Percentiles rank a stretch among this genome's conserved stretches.
These are phyloP conservation scores for Micractinium sp. DNA, from an alignment of 139 green algal species.

Conservation along the genomic window DNA sequence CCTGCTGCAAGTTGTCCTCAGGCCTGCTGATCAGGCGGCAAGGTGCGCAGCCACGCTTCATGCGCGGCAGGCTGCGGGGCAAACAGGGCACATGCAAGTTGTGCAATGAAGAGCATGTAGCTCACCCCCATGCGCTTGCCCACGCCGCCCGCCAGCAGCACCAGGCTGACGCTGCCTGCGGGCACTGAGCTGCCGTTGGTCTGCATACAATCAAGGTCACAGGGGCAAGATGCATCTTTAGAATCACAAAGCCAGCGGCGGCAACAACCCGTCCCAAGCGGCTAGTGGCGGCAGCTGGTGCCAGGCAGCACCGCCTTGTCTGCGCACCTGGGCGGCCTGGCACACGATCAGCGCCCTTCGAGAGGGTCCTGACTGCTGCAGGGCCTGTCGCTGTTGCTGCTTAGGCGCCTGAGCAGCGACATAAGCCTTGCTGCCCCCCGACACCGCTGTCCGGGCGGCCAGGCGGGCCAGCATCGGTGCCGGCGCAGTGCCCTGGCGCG, in stretches of 20 bases:
- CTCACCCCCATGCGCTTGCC: slow-evolving; percentile 95
- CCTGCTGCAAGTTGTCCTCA: neutral
- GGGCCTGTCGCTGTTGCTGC: neutral
- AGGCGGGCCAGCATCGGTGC: neutral
- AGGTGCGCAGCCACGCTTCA: neutral
- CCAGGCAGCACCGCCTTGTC: neutral
- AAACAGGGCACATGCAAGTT: neutral
- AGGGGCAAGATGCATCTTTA: neutral
- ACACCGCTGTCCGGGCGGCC: neutral
- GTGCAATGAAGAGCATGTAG: no score
- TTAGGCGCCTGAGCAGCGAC: neutral
- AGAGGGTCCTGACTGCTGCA: neutral
- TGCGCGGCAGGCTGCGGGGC: neutral
- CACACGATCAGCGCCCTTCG: neutral
- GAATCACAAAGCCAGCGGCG: neutral
- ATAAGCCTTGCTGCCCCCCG: neutral
- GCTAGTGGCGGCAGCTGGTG: neutral
- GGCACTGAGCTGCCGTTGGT: slow-evolving; percentile 2
- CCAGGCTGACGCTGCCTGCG: slow-evolving; percentile 73
- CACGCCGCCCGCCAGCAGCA: slow-evolving; percentile 92
- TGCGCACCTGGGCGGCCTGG: slow-evolving; percentile 5
- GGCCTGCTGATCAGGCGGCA: neutral
- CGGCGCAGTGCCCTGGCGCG: neutral
- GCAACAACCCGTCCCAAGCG: neutral
- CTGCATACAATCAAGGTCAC: neutral